Conservation (phyloP, 805 yeast genomes). For the Naumovozyma baii region DNA sequence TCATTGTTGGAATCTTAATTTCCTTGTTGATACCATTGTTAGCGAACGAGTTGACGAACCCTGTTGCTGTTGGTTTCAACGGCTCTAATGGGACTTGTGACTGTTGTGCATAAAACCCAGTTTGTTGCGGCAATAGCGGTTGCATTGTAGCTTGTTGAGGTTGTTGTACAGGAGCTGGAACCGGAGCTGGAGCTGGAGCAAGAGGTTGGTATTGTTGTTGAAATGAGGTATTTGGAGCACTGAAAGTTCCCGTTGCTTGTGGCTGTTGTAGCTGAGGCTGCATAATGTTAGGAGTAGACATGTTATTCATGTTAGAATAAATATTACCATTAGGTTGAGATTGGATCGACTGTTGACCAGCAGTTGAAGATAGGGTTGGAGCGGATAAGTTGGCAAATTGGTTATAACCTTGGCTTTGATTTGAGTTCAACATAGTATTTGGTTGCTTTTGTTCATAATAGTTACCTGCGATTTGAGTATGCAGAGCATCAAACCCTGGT, state of each 20-base stretch:
- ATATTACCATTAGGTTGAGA: conserved; percentile 28
- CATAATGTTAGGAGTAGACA: not conserved
- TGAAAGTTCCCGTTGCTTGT: not conserved
- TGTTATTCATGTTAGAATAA: conserved; percentile 26
- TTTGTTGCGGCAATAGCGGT: conserved; percentile 31
- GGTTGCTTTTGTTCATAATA: conserved; percentile 11
- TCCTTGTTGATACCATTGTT: conserved; percentile 43
- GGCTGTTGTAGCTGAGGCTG: conserved; percentile 11
- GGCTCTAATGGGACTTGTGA: conserved; percentile 27
- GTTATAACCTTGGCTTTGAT: conserved; percentile 19
- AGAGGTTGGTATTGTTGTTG: not conserved
- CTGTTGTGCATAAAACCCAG: conserved; percentile 37
- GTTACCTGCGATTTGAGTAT: conserved; percentile 25
- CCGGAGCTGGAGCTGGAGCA: too few species aligned
- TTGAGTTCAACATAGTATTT: conserved; percentile 1
- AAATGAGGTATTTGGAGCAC: not conserved
- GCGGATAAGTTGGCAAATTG: not conserved
- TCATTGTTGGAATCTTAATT: conserved; percentile 59
- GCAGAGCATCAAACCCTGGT: conserved; percentile 2
- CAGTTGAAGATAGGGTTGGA: not conserved
- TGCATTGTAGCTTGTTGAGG: conserved; percentile 5
- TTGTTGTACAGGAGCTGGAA: conserved; percentile 1
- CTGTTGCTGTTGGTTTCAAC: conserved; percentile 38
- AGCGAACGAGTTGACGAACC: conserved; percentile 36
- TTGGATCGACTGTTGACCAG: conserved; percentile 8